A percentile compares a stretch with the other conserved stretches of the same genome.
These are phyloP conservation scores for Coniferiporia weirii DNA, from an alignment of 1,284 basidiomycete genomes.

Conservation along the genomic window DNA sequence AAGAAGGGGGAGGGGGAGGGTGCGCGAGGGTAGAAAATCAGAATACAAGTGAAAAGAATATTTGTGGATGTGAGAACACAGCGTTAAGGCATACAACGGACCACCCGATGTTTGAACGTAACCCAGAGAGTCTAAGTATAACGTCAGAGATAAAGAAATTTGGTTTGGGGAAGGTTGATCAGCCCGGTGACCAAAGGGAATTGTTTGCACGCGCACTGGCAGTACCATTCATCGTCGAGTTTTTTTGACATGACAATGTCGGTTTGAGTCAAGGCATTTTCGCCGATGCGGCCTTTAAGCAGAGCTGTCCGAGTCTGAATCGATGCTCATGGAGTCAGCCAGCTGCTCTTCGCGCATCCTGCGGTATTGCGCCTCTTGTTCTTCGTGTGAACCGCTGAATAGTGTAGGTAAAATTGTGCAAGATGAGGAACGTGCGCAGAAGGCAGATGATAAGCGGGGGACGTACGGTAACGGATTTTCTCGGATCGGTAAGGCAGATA, in stretches of 20 bases:
- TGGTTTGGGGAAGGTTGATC: not conserved
- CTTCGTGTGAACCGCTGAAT: slow-evolving; percentile 53
- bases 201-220: not conserved
- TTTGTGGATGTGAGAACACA: too few relatives aligned
- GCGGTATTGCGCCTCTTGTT: slow-evolving; percentile 52
- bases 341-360: slow-evolving; percentile 29
- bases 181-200: not conserved
- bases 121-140: not conserved
- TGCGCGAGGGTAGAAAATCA: not conserved
- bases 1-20: not conserved
- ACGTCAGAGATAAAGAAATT: not conserved
- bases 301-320: not conserved
- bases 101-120: not conserved
- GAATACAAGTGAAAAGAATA: too few relatives aligned
- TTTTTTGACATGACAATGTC: too few relatives aligned
- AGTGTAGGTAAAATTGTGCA: not conserved
- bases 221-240: not conserved
- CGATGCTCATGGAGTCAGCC: slow-evolving; percentile 11
- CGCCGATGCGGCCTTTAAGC: not conserved
- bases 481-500: slow-evolving; percentile 67
- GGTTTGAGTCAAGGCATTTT: too few relatives aligned
- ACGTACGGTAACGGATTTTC: slow-evolving; percentile 69
- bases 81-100: too few relatives aligned
- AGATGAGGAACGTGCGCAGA: slow-evolving; percentile 18
- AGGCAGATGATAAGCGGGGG: slow-evolving; percentile 11